Evolutionary conservation across 441 rosid genomes (phyloP).

Genomic region (Populus trichocarpa): DNA sequence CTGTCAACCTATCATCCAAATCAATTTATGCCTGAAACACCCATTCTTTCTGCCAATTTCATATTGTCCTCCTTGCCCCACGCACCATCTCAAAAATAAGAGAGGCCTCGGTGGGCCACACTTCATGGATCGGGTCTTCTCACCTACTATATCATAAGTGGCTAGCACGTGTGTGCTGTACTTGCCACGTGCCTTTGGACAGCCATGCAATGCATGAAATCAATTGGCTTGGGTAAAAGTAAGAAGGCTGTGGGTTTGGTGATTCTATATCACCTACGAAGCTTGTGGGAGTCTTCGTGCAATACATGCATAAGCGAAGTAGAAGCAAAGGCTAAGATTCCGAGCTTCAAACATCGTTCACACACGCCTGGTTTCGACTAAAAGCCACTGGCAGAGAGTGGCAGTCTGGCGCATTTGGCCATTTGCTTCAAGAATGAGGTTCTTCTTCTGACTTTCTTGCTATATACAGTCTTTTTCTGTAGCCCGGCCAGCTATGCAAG

Average conservation of each 20-base stretch:
- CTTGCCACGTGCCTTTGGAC: slow-evolving; percentile 10
- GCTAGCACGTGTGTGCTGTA: slow-evolving; percentile 10
- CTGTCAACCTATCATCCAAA: slow-evolving; percentile 33
- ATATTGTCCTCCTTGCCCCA: slow-evolving; percentile 3
- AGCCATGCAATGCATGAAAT: slow-evolving; percentile 14
- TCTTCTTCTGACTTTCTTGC: neutral
- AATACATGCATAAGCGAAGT: neutral
- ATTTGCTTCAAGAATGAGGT: slow-evolving; percentile 2
- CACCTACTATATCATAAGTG: neutral
- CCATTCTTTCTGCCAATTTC: slow-evolving; percentile 8
- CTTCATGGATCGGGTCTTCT: neutral
- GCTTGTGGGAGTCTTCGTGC: neutral
- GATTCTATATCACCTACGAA: neutral
- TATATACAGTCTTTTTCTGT: neutral
- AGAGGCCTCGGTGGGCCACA: neutral
- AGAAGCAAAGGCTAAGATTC: neutral
- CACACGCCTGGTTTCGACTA: slow-evolving; percentile 8
- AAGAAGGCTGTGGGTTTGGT: neutral
- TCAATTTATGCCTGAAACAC: slow-evolving; percentile 14
- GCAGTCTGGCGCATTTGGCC: neutral
- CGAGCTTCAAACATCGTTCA: neutral
- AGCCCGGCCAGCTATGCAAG: slow-evolving; percentile 4
- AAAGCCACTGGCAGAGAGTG: no score
- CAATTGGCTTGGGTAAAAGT: neutral
- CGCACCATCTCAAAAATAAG: neutral